Evolutionary conservation across 2,329 filamentous ascomycete species (phyloP).

Genomic region (Apiospora phragmitis): DNA sequence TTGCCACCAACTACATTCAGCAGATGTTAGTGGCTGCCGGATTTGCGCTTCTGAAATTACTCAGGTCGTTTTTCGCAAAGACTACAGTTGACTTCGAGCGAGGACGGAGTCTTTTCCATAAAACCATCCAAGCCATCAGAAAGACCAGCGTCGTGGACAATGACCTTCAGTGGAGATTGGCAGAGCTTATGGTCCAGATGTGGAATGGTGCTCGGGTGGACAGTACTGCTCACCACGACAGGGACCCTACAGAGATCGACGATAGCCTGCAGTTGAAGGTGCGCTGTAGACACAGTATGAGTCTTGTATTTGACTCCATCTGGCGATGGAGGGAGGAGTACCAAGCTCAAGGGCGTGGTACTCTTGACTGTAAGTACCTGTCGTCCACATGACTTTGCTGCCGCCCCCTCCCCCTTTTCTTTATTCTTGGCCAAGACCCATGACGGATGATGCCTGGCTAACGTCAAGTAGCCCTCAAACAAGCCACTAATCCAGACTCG

Average conservation of each 20-base stretch:
- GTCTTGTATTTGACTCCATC: constrained; percentile 79
- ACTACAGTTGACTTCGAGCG: constrained; percentile 71
- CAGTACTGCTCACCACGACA: constrained; percentile 47
- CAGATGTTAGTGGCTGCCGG: constrained; percentile 84
- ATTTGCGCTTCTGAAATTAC: constrained; percentile 75
- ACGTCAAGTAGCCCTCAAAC: constrained; percentile 67
- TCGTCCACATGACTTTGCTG: not conserved
- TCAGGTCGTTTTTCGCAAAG: constrained; percentile 73
- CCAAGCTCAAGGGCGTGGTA: constrained; percentile 68
- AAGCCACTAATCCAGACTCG: constrained; percentile 83
- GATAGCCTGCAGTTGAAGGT: constrained; percentile 78
- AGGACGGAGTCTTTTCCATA: constrained; percentile 68
- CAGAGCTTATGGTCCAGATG: constrained; percentile 84
- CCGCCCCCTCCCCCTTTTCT: constrained; percentile 18
- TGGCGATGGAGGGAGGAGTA: constrained; percentile 85
- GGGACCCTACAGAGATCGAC: constrained; percentile 58
- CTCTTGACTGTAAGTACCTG: constrained; percentile 64
- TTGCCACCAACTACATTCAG: constrained; percentile 75
- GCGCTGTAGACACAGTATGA: constrained; percentile 83
- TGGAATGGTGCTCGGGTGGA: constrained; percentile 70
- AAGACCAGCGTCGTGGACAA: constrained; percentile 75
- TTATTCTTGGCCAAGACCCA: constrained; percentile 25
- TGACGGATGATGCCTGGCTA: constrained; percentile 28
- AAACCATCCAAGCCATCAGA: constrained; percentile 69
- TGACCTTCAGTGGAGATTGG: constrained; percentile 76